Percentiles rank a stretch among this genome's conserved stretches.
Conservation (phyloP, 768 basidiomycete genomes). For the Gyrodon lividus region DNA sequence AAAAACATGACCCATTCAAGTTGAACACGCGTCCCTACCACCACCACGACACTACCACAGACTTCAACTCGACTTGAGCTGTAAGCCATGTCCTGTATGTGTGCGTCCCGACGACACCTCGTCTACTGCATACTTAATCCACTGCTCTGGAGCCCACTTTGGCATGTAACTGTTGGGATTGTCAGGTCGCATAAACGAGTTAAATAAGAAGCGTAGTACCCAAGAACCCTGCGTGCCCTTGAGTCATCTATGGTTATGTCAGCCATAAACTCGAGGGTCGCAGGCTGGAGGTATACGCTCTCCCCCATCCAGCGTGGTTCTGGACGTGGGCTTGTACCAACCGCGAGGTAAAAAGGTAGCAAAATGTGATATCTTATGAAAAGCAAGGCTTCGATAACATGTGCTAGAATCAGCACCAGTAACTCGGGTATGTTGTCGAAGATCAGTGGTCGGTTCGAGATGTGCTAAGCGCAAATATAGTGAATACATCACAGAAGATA, state of each 20-base stretch:
- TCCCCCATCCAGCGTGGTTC: slow-evolving; percentile 33
- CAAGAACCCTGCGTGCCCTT: slow-evolving; percentile 32
- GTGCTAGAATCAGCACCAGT: slow-evolving; percentile 30
- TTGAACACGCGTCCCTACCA: too few relatives aligned
- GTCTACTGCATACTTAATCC: slow-evolving; percentile 34
- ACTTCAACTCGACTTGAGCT: background rate
- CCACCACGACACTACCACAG: background rate
- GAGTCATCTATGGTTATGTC: slow-evolving; percentile 35
- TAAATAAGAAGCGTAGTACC: slow-evolving; percentile 15
- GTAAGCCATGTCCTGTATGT: slow-evolving; percentile 22
- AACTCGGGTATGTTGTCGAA: slow-evolving; percentile 31
- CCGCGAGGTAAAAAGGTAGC: slow-evolving; percentile 17
- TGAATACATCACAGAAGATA: background rate
- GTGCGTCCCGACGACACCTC: slow-evolving; percentile 30
- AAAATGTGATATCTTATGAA: slow-evolving; percentile 32
- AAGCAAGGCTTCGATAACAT: slow-evolving; percentile 31
- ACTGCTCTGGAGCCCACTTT: slow-evolving; percentile 32
- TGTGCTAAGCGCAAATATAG: slow-evolving; percentile 19
- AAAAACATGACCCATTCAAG: too few relatives aligned
- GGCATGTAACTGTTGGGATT: slow-evolving; percentile 25
- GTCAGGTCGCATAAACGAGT: background rate
- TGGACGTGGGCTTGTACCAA: slow-evolving; percentile 19
- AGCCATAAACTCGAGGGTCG: slow-evolving; percentile 31
- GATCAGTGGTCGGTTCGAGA: slow-evolving; percentile 27
- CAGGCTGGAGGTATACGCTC: slow-evolving; percentile 32